These are phyloP conservation scores for Raphanus sativus DNA, from an alignment of 345 rosid species.

Conservation along the genomic window DNA sequence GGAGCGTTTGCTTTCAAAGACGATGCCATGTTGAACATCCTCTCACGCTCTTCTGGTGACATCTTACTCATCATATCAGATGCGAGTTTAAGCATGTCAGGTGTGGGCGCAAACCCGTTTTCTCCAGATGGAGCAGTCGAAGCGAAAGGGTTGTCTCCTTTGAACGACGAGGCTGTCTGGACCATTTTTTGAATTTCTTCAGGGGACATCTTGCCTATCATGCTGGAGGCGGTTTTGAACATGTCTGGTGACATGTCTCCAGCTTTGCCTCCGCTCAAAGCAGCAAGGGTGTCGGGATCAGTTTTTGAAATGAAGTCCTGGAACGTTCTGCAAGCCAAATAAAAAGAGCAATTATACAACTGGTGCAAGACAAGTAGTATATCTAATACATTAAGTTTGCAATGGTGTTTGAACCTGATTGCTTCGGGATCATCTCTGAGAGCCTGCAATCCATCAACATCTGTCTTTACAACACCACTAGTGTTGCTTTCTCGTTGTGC, in stretches of 20 bases:
- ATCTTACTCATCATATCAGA: constrained; percentile 78
- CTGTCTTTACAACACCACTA: constrained; percentile 33
- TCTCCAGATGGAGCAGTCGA: constrained; percentile 34
- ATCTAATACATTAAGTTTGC: constrained; percentile 1
- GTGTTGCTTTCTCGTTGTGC: constrained; percentile 38
- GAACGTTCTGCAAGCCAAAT: constrained; percentile 55
- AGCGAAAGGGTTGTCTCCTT: constrained; percentile 37
- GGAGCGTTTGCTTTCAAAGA: constrained; percentile 49
- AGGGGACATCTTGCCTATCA: constrained; percentile 88
- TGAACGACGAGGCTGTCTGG: constrained; percentile 8
- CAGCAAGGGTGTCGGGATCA: constrained; percentile 67
- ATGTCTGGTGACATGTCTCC: constrained; percentile 80
- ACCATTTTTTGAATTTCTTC: constrained; percentile 88
- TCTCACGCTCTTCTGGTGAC: constrained; percentile 76
- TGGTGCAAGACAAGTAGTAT: too few relatives aligned
- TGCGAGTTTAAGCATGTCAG: constrained; percentile 86
- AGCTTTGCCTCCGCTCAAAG: constrained; percentile 69
- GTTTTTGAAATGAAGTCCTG: constrained; percentile 74
- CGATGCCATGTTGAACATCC: constrained; percentile 85
- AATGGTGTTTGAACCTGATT: constrained; percentile 54
- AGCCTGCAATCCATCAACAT: constrained; percentile 57
- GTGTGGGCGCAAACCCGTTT: constrained; percentile 52
- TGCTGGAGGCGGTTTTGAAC: constrained; percentile 77
- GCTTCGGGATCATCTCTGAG: constrained; percentile 78
- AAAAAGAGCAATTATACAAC: too few relatives aligned